A percentile compares a stretch with the other conserved stretches of the same genome.
These are phyloP conservation scores for Phanerochaete sordida DNA, from an alignment of 768 basidiomycete genomes.

Conservation along the genomic window DNA sequence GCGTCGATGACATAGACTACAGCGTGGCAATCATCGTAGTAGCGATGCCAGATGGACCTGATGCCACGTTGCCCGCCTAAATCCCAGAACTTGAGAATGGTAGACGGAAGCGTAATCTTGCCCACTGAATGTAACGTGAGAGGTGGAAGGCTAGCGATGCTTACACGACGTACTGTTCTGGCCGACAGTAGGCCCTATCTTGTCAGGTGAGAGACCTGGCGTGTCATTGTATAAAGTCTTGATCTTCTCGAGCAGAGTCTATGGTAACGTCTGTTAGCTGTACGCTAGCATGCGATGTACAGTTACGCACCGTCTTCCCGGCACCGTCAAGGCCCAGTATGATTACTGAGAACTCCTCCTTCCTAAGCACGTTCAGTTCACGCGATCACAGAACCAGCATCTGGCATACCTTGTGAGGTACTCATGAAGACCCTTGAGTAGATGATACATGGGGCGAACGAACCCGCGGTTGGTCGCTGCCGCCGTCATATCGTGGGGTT, in stretches of 20 bases:
- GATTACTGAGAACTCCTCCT: constrained; percentile 90
- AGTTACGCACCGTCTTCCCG: constrained; percentile 72
- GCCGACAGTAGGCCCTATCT: constrained; percentile 94
- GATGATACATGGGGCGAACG: constrained; percentile 74
- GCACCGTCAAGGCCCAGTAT: constrained; percentile 93
- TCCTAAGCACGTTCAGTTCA: constrained; percentile 37
- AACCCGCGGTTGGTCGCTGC: not conserved
- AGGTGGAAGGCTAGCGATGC: not conserved
- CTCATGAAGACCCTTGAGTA: constrained; percentile 88
- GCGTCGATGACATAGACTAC: constrained; percentile 96
- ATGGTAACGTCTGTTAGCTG: not conserved
- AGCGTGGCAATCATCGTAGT: constrained; percentile 96
- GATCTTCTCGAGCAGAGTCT: constrained; percentile 91
- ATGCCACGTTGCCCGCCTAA: constrained; percentile 94
- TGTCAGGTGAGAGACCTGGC: constrained; percentile 86
- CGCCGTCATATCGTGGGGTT: not conserved
- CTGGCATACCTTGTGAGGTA: constrained; percentile 71
- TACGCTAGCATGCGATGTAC: not conserved
- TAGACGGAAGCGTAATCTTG: constrained; percentile 88
- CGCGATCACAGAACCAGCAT: not conserved
- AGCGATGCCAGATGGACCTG: constrained; percentile 88
- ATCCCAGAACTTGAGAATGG: constrained; percentile 96
- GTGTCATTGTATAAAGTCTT: constrained; percentile 88
- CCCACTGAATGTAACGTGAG: constrained; percentile 55
- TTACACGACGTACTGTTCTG: constrained; percentile 77